Evolutionary conservation across 1,139 yeast genomes (phyloP).

Genomic region (Candida frijolesensis): DNA sequence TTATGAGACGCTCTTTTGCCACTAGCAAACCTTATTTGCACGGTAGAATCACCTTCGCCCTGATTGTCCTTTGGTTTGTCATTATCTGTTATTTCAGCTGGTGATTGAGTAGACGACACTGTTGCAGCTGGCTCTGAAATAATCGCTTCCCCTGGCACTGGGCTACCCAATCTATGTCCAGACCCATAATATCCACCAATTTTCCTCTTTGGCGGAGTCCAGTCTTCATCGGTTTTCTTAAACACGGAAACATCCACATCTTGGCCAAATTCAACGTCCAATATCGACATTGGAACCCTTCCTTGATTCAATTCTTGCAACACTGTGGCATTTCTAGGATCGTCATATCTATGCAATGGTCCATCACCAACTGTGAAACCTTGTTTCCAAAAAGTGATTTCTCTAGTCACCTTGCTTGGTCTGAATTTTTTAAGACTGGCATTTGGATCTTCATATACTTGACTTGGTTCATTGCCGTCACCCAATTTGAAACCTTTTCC

Average conservation of each 20-base stretch:
- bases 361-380: conserved; percentile 97
- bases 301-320: conserved; percentile 84
- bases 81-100: conserved; percentile 18
- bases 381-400: conserved; percentile 92
- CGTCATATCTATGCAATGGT: conserved; percentile 81
- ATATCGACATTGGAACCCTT: conserved; percentile 84
- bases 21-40: conserved; percentile 84
- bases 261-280: conserved; percentile 86
- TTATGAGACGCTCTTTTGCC: conserved; percentile 71
- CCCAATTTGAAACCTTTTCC: conserved; percentile 90
- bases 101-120: not conserved
- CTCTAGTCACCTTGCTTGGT: conserved; percentile 61
- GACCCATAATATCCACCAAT: conserved; percentile 75
- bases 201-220: conserved; percentile 66
- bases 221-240: conserved; percentile 81
- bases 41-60: conserved; percentile 67
- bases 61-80: conserved; percentile 24
- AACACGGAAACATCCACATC: conserved; percentile 94
- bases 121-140: conserved; percentile 1
- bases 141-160: conserved; percentile 72
- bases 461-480: conserved; percentile 52
- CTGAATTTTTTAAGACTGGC: conserved; percentile 21
- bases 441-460: conserved; percentile 33
- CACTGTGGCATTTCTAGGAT: conserved; percentile 78
- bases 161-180: conserved; percentile 92